phyloP scores from a whole-genome alignment of 1,284 basidiomycete genomes.

The Pseudozyma pruni region DNA sequence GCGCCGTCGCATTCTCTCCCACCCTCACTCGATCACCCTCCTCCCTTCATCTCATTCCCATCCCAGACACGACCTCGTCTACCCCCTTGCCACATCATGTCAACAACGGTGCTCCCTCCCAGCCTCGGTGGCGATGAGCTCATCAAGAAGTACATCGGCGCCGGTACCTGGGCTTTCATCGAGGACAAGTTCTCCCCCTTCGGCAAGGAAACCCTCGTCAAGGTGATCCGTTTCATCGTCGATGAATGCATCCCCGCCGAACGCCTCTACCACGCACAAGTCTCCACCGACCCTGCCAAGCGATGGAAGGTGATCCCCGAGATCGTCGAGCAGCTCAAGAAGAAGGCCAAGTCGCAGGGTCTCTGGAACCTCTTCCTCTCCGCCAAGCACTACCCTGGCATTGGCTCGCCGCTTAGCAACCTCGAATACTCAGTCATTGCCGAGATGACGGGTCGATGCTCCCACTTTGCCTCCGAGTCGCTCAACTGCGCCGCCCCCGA shows the following conservation, averaged over 20 bases:
- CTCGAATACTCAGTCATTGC: constrained; percentile 98
- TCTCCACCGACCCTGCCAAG: constrained; percentile 78
- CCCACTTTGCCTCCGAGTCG: constrained; percentile 82
- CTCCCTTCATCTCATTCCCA: neutral
- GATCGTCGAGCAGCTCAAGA: constrained; percentile 85
- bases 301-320: constrained; percentile 88
- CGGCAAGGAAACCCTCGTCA: constrained; percentile 85
- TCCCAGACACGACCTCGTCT: neutral
- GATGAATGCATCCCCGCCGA: constrained; percentile 86
- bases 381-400: constrained; percentile 84
- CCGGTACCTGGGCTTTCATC: constrained; percentile 67
- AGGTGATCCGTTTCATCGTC: constrained; percentile 85
- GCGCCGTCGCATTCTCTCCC: neutral
- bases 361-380: constrained; percentile 98
- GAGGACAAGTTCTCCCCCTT: constrained; percentile 76
- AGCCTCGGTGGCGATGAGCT: constrained; percentile 49
- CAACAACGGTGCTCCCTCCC: constrained; percentile 32
- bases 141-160: constrained; percentile 54
- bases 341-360: constrained; percentile 84
- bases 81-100: constrained; percentile 11
- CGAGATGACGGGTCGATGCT: constrained; percentile 86
- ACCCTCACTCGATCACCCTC: too few relatives aligned
- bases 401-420: constrained; percentile 87
- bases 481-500: constrained; percentile 94
- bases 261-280: constrained; percentile 81